Evolutionary conservation across 805 yeast species (phyloP).

Genomic region (Barnettozyma pratensis): DNA sequence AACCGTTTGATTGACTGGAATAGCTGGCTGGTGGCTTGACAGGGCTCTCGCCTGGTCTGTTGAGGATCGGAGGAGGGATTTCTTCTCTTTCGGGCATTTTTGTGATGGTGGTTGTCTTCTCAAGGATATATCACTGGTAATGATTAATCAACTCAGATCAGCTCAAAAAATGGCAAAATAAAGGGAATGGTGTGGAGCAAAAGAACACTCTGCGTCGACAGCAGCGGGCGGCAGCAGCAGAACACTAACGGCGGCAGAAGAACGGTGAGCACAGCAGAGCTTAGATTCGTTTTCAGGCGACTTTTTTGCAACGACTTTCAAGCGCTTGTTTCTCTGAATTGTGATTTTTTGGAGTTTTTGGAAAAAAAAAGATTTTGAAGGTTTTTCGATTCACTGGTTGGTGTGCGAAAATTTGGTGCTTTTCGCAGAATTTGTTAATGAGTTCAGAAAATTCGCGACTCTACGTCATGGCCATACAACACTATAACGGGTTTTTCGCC

Average conservation of each 20-base stretch:
- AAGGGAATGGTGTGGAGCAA: neutral
- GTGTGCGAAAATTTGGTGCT: neutral
- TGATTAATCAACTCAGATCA: neutral
- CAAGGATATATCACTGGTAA: neutral
- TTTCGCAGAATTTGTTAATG: neutral
- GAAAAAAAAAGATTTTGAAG: neutral
- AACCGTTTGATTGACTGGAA: neutral
- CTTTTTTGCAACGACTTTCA: neutral
- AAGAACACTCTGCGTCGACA: neutral
- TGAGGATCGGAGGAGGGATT: constrained; percentile 11
- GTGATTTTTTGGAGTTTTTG: neutral
- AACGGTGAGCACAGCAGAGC: neutral
- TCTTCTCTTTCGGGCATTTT: constrained; percentile 6
- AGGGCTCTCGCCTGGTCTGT: constrained; percentile 9
- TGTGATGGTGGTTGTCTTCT: neutral
- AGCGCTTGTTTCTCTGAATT: neutral
- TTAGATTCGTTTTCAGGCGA: neutral
- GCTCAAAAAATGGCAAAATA: neutral
- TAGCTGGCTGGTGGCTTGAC: neutral
- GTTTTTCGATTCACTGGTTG: constrained; percentile 1
- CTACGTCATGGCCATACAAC: no score
- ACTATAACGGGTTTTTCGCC: neutral
- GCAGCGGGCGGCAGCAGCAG: neutral
- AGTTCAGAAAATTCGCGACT: no score
- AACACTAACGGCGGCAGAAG: neutral